Evolutionary conservation across 495 filamentous ascomycete genomes (phyloP), one percentile per base, ranked within the genome.

Genomic region (Tuber indicum): DNA sequence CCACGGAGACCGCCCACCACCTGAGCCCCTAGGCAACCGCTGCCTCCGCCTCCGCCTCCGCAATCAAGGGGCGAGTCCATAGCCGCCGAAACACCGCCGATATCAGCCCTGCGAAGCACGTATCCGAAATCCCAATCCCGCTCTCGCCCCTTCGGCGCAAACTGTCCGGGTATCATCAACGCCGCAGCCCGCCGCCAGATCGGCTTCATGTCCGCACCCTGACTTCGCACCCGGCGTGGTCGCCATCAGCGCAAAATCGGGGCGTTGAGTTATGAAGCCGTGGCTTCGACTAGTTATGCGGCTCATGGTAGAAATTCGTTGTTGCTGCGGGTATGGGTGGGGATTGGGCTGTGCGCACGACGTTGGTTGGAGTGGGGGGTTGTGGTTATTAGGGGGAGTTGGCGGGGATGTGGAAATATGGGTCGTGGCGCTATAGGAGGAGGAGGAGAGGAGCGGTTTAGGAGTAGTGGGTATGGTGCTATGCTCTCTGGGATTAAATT

Each of bases 131-230:
- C 92, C 0, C 94, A 98, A 82, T 93, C 91, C 2, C 92, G 88
- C 77, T 94, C 91, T 5, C 88, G 93, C 47, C 87, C 97, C 0
- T 91, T 97, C 4, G 94, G 94, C 16, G 91, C 94, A 6, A 97
- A 97, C 81, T 92, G 91, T 26, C 93, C 94, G 0, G 94, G 94
- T 0, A 96, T 97, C 74, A 95, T 97, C 66, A 94, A 94, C 26
- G 89, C 92, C 0, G 88, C 91, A 71, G 92, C 91, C 0, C 90
- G 88, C 81, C 97, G 94, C 81, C 89, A 93, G 62, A 94, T 96
- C 80, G 93, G 94, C 0, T 96, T 97, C 82, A 93, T 96, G 83
- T 17, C 94, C 94, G 0, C 84, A 96, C 41, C 89, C 91, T 0
- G 93, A 90, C 72, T 96, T 96, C 74, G 82, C 86, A 1, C 89